Evolutionary conservation across 345 rosid species (phyloP), one percentile per base, ranked within the genome.

Genomic region (Hypericum androsaemum): DNA sequence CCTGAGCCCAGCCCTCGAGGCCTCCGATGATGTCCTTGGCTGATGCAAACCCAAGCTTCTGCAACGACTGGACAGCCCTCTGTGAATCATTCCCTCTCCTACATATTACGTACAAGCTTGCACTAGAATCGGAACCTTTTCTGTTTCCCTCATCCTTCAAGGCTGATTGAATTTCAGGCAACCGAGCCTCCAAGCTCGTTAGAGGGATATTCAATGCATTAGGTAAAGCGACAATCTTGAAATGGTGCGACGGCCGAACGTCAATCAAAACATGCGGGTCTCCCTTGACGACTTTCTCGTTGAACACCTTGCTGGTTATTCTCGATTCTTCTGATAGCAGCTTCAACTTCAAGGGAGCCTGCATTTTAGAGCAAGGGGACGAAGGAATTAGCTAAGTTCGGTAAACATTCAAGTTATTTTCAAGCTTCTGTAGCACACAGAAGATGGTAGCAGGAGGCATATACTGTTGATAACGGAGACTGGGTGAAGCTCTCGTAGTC

Each of bases 61-160:
- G 86, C 50, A 87, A 79, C 52, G 62, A 59, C 39, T 87, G 68
- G 45, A 90, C 96, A 10, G 96, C 98, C 59, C 86, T 83, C 71
- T 90, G 98, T 37, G 96, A 90, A 67, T 88, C 89, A 8, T 90
- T 90, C 53, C 98, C 96, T 22, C 96, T 85, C 70, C 96, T 81
- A 52, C 98, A 90, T 9, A 78, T 70, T 16, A 84, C 82, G 13
- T 77, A 90, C 6, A 90, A 43, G 59, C 61, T 66, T 10, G 70
- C 76, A 64, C 68, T 59, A 8, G 66, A 51, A 42, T 58, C 68
- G 7, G 66, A 42, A 40, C 59, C 64, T 7, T 6, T 46, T 8
- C 59, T 58, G 38, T 54, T 66, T 58, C 67, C 77, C 66, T 68
- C 64, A 64, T 71, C 75, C 61, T 79, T 67, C 52, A 92, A 51